Base-by-base conservation (phyloP, 1,284 basidiomycete genomes). In the Tausonia pullulans region DNA sequence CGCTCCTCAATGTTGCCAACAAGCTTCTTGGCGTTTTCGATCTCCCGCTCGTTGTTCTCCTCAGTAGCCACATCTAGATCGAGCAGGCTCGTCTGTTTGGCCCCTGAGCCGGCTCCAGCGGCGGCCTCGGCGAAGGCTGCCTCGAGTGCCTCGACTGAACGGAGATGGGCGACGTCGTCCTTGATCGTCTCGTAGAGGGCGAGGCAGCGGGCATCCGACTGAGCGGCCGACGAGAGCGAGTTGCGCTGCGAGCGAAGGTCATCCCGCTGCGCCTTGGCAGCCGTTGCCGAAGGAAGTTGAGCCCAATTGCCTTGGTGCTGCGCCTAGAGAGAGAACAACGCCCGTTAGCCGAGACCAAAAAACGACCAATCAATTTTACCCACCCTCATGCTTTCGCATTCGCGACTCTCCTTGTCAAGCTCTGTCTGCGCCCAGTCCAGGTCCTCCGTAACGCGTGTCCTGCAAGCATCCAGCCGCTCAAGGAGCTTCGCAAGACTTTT, bases 291-390 rank as follows among this genome's bases (percentile, higher is more conserved):
- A 0, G 95, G 95, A n/a, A 83, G 82, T 75, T 98, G 95, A 7
- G 86, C 87, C 86, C 92, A 98, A 51, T 84, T 75, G 70, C 93
- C 88, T 46, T 88, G 87, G 74, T 91, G 92, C 74, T 88, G 87
- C 66, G 94, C 79, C 69, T 78, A 54, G n/a, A 45, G 6, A 45
- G 13, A 65, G 60, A 60, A 60, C 1, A 64, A 50, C n/a, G 46
- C 27, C n/a, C 3, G 14, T 40, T 40, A 10, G 45, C 11, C 16
- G 40, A 8, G 44, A 44, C 51, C 7, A 13, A 10, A 10, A 57
- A 14, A 27, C 43, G 11, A 52, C 8, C 40, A 10, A 8, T 8
- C 53, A n/a, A 6, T 49, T 58, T 41, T 3, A 70, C 77, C 70
- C 62, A 78, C 87, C 63, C 90, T 79, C 82, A 86, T 84, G 58